A percentile compares a stretch with the other conserved stretches of the same genome.
phyloP scores from a whole-genome alignment of 805 yeast genomes.

The Tetrapisispora fleetii region DNA sequence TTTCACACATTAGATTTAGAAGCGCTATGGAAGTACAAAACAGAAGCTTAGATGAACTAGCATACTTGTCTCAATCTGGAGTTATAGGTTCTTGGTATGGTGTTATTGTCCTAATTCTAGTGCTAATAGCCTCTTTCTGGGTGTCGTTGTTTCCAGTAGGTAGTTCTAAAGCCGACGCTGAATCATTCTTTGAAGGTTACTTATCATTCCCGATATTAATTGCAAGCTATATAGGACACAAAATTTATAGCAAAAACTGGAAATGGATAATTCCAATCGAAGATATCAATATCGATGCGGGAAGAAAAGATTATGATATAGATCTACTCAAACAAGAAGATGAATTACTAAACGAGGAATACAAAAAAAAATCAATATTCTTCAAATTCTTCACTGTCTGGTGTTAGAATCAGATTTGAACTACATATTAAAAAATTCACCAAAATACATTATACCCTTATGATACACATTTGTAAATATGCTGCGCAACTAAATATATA shows the following conservation, averaged over 20 bases:
- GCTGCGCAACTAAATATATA: too few relatives aligned
- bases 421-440: too few relatives aligned
- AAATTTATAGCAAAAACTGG: slow-evolving; percentile 36
- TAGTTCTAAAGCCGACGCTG: slow-evolving; percentile 40
- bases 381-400: slow-evolving; percentile 34
- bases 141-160: slow-evolving; percentile 60
- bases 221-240: slow-evolving; percentile 50
- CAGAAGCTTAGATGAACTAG: slow-evolving; percentile 49
- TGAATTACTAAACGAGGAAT: slow-evolving; percentile 34
- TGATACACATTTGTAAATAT: too few relatives aligned
- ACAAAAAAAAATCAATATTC: slow-evolving; percentile 35
- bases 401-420: slow-evolving; percentile 28
- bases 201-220: slow-evolving; percentile 58
- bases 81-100: slow-evolving; percentile 54
- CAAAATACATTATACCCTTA: too few relatives aligned
- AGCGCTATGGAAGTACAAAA: slow-evolving; percentile 47
- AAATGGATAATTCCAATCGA: slow-evolving; percentile 30
- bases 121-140: slow-evolving; percentile 69
- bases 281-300: slow-evolving; percentile 51
- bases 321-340: slow-evolving; percentile 41
- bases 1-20: slow-evolving; percentile 45
- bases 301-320: slow-evolving; percentile 44
- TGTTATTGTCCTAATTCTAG: slow-evolving; percentile 40
- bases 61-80: slow-evolving; percentile 56
- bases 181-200: slow-evolving; percentile 53